Evolutionary conservation across 441 rosid genomes (phyloP).

Genomic region (Bocquillonia castaneifolia): DNA sequence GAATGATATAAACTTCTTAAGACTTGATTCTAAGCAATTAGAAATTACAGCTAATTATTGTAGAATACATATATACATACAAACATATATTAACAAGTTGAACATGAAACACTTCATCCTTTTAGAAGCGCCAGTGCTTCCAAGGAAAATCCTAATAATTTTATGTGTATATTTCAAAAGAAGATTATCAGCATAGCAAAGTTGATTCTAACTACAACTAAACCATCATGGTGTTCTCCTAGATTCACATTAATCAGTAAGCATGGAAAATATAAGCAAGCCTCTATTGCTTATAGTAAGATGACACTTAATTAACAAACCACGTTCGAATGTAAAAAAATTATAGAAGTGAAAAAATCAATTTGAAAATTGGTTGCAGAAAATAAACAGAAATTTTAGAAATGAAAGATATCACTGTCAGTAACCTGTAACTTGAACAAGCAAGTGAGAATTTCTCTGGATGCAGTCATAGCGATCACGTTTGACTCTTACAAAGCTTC

Average conservation of each 20-base stretch:
- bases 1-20: no score
- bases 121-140: no score
- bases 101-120: no score
- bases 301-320: not conserved
- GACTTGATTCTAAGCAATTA: no score
- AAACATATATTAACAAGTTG: no score
- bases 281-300: not conserved
- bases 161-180: no score
- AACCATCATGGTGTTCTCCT: not conserved
- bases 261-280: not conserved
- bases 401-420: conserved; percentile 3
- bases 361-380: not conserved
- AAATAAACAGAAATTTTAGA: not conserved
- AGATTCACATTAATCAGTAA: not conserved
- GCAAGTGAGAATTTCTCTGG: conserved; percentile 44
- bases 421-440: conserved; percentile 55
- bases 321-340: not conserved
- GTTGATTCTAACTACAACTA: not conserved
- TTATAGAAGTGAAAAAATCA: not conserved
- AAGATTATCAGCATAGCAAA: not conserved
- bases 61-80: no score
- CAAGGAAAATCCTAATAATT: no score
- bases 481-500: conserved; percentile 57
- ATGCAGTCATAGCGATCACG: conserved; percentile 42
- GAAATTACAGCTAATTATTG: no score